Conservation (phyloP, 2,329 filamentous ascomycete species). For the Ceratocystis colombiana region DNA sequence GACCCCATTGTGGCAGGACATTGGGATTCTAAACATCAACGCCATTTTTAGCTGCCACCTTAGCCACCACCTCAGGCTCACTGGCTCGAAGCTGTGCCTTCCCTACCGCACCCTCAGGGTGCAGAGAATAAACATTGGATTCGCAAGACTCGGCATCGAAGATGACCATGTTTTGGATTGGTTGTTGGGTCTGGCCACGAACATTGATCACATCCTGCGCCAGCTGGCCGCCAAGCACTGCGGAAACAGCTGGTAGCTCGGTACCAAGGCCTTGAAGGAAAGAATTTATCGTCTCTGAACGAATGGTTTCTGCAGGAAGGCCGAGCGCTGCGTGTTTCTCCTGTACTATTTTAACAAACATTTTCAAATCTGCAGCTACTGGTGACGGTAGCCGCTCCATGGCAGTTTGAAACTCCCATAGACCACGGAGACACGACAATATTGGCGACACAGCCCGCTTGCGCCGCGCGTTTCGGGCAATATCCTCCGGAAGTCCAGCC, state of each 20-base stretch:
- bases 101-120: slow-evolving; percentile 48
- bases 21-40: slow-evolving; percentile 15
- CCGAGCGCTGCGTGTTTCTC: slow-evolving; percentile 67
- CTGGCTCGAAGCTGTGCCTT: slow-evolving; percentile 15
- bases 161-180: slow-evolving; percentile 86
- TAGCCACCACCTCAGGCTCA: slow-evolving; percentile 13
- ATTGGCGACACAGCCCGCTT: slow-evolving; percentile 65
- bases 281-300: slow-evolving; percentile 62
- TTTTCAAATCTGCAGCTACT: slow-evolving; percentile 37
- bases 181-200: slow-evolving; percentile 79
- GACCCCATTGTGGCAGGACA: background rate
- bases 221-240: slow-evolving; percentile 79
- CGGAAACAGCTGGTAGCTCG: slow-evolving; percentile 77
- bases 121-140: slow-evolving; percentile 70
- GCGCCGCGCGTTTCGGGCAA: slow-evolving; percentile 56
- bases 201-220: slow-evolving; percentile 98
- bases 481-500: slow-evolving; percentile 56
- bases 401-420: slow-evolving; percentile 69
- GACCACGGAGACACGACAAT: slow-evolving; percentile 73
- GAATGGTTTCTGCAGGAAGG: slow-evolving; percentile 56
- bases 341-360: slow-evolving; percentile 68
- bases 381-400: slow-evolving; percentile 41
- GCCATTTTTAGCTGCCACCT: slow-evolving; percentile 16
- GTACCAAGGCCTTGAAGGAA: slow-evolving; percentile 80
- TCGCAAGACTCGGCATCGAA: slow-evolving; percentile 79